These are phyloP conservation scores for Rutstroemia sp. DNA, from an alignment of 2,329 filamentous ascomycete genomes.

Conservation along the genomic window DNA sequence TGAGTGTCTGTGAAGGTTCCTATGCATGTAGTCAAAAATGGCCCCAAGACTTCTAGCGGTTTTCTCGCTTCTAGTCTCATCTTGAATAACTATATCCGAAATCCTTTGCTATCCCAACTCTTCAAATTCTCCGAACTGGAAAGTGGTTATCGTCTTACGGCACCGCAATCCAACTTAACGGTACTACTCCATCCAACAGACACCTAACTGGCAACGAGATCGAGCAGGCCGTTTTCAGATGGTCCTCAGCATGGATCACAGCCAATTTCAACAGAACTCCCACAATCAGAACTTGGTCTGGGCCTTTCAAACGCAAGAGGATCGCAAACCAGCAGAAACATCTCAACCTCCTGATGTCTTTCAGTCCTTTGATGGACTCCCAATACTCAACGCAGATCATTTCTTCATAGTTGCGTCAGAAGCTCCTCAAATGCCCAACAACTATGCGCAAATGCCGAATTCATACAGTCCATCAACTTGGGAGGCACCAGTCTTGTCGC, in stretches of 20 bases:
- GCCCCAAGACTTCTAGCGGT: background rate
- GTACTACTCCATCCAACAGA: constrained; percentile 19
- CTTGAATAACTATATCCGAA: constrained; percentile 27
- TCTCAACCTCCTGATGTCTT: constrained; percentile 14
- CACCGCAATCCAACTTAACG: constrained; percentile 22
- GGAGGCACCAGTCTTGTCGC: constrained; percentile 12
- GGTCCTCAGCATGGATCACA: constrained; percentile 23
- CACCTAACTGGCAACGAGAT: constrained; percentile 18
- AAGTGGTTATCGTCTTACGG: constrained; percentile 21
- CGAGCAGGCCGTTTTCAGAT: constrained; percentile 15
- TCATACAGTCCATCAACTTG: constrained; percentile 17
- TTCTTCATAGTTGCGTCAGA: constrained; percentile 17
- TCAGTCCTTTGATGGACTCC: constrained; percentile 23
- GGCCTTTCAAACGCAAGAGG: constrained; percentile 11
- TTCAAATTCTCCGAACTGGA: constrained; percentile 26
- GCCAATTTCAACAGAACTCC: constrained; percentile 17
- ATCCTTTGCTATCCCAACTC: constrained; percentile 26
- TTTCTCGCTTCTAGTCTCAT: constrained; percentile 5
- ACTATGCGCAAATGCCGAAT: constrained; percentile 14
- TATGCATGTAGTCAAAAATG: constrained; percentile 11
- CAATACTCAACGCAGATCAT: constrained; percentile 19
- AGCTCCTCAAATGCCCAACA: constrained; percentile 11
- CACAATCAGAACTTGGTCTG: constrained; percentile 17
- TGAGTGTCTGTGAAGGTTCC: constrained; percentile 18
- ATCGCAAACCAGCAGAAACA: constrained; percentile 14